Percentiles rank a stretch among this genome's conserved stretches.
Conservation (phyloP, 495 filamentous ascomycete species). For the Penicillium cinerascens region DNA sequence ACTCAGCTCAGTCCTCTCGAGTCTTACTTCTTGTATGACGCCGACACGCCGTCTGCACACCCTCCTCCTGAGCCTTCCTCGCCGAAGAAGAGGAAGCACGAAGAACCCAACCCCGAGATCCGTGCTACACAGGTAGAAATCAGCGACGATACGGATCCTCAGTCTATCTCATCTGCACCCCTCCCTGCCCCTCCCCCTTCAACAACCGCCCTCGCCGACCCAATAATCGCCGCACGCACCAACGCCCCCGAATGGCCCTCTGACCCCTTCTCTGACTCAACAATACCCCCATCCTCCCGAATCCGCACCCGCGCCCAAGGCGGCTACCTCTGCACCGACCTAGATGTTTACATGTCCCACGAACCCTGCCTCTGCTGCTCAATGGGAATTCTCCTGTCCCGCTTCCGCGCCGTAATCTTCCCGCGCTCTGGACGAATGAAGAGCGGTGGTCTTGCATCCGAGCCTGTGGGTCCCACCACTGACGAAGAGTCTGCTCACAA, state of each 20-base stretch:
- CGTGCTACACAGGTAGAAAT: not conserved
- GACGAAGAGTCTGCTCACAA: not conserved
- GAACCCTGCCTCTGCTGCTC: conserved; percentile 96
- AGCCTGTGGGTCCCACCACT: conserved; percentile 23
- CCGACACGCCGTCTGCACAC: not conserved
- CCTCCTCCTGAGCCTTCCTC: conserved; percentile 1
- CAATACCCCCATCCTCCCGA: conserved; percentile 9
- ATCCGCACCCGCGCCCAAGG: conserved; percentile 50
- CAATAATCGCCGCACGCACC: not conserved
- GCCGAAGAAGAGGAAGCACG: conserved; percentile 21
- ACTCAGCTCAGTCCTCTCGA: conserved; percentile 31
- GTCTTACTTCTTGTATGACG: conserved; percentile 33
- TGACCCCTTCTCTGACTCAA: not conserved
- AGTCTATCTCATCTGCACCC: not conserved
- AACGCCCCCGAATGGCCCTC: not conserved
- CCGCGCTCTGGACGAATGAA: conserved; percentile 46
- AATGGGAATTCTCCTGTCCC: conserved; percentile 90
- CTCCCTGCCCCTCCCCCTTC: conserved; percentile 19
- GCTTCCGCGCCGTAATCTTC: conserved; percentile 82
- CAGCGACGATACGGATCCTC: not conserved
- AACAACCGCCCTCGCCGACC: not conserved
- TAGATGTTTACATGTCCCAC: conserved; percentile 88
- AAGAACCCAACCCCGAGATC: conserved; percentile 16
- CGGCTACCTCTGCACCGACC: conserved; percentile 90
- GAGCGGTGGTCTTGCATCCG: conserved; percentile 41